phyloP scores from a whole-genome alignment of 495 filamentous ascomycete genomes.

The Bacidia rubella region DNA sequence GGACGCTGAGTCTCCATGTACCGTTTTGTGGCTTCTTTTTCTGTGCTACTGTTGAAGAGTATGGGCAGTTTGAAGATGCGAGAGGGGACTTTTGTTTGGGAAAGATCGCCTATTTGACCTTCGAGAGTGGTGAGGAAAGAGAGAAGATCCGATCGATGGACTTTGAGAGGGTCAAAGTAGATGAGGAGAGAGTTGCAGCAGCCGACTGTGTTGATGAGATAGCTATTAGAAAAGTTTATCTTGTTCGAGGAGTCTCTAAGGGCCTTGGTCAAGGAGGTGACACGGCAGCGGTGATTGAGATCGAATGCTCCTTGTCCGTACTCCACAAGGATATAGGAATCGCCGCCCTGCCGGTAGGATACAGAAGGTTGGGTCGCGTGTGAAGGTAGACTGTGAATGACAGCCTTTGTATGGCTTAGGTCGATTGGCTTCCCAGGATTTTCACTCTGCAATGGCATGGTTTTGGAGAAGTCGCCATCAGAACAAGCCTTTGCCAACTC shows the following conservation, averaged over 20 bases:
- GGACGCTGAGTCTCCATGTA: conserved; percentile 47
- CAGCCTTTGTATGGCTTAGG: conserved; percentile 21
- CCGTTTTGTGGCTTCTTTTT: conserved; percentile 35
- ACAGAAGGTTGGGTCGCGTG: conserved; percentile 30
- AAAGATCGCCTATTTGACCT: conserved; percentile 24
- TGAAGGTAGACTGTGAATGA: conserved; percentile 27
- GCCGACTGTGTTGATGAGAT: conserved; percentile 34
- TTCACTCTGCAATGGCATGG: conserved; percentile 20
- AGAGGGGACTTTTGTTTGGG: conserved; percentile 33
- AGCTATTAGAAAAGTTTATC: conserved; percentile 24
- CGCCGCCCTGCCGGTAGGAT: conserved; percentile 42
- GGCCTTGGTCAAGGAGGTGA: conserved; percentile 32
- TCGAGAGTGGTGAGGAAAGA: conserved; percentile 21
- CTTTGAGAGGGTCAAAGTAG: conserved; percentile 32
- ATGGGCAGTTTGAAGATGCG: conserved; percentile 42
- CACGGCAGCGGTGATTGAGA: conserved; percentile 37
- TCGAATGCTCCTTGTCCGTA: conserved; percentile 37
- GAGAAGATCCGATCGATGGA: conserved; percentile 25
- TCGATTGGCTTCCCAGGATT: conserved; percentile 1
- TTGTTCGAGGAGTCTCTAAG: conserved; percentile 23
- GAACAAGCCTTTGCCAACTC: conserved; percentile 18
- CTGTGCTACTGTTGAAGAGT: conserved; percentile 36
- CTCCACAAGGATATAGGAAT: conserved; percentile 40
- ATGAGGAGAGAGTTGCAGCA: conserved; percentile 36
- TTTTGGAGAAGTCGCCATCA: conserved; percentile 14